Conservation (phyloP, 1,284 basidiomycete species). For the Rhodotorula sp. region DNA sequence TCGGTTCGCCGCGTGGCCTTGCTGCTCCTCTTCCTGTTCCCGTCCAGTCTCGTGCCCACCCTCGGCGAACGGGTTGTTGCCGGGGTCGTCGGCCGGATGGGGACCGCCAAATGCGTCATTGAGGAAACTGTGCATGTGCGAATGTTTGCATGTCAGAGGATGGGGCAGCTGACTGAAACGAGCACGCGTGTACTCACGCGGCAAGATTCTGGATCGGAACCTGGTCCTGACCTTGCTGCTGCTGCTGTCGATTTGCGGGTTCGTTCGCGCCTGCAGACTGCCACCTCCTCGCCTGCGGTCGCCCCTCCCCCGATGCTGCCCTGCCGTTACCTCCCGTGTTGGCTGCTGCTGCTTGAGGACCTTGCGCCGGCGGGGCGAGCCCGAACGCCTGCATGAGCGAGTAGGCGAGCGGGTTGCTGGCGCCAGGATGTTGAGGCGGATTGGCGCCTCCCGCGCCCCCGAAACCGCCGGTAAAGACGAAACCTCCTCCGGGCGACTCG, state of each 20-base stretch:
- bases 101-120: slow-evolving; percentile 35
- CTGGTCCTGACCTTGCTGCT: slow-evolving; percentile 2
- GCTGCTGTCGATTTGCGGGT: slow-evolving; percentile 1
- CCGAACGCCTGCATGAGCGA: slow-evolving; percentile 20
- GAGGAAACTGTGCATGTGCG: slow-evolving; percentile 21
- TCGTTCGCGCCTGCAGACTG: slow-evolving; percentile 3
- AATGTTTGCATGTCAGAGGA: too few relatives aligned
- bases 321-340: not conserved
- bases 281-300: slow-evolving; percentile 1
- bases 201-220: slow-evolving; percentile 36
- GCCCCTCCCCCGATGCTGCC: not conserved
- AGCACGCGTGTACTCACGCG: not conserved
- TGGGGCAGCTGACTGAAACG: not conserved
- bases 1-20: not conserved
- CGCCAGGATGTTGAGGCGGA: not conserved
- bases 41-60: slow-evolving; percentile 19
- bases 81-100: slow-evolving; percentile 34
- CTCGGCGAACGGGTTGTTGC: slow-evolving; percentile 41
- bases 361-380: slow-evolving; percentile 6
- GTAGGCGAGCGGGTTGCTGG: slow-evolving; percentile 7
- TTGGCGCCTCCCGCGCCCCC: not conserved
- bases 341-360: not conserved
- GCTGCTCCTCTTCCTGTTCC: not conserved
- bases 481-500: slow-evolving; percentile 2
- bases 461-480: not conserved